Conservation (phyloP, 2,329 filamentous ascomycete species). For the Venturia aucupariae region DNA sequence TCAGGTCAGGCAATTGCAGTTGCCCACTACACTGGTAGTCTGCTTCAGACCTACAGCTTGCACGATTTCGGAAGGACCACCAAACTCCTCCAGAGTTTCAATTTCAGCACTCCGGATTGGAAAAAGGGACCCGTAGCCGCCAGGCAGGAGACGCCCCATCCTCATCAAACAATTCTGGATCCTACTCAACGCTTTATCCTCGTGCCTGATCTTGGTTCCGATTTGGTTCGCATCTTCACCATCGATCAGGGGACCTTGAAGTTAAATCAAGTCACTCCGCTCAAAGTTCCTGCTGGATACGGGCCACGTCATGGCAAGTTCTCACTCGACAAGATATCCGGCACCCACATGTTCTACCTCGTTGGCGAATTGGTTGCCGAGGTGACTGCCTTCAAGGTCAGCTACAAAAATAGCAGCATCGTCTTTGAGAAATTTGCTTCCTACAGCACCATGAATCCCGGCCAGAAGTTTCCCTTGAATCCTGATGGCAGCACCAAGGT, state of each 20-base stretch:
- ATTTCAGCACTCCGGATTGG: slow-evolving; percentile 26
- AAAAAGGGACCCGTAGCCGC: slow-evolving; percentile 28
- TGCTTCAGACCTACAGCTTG: slow-evolving; percentile 2
- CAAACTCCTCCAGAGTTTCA: slow-evolving; percentile 31
- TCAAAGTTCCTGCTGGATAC: slow-evolving; percentile 18
- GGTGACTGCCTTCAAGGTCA: slow-evolving; percentile 5
- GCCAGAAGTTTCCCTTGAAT: neutral
- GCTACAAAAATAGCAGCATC: slow-evolving; percentile 26
- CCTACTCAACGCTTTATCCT: slow-evolving; percentile 30
- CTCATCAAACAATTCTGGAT: slow-evolving; percentile 29
- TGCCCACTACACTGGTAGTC: neutral
- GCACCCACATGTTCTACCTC: slow-evolving; percentile 14
- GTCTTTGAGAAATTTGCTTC: slow-evolving; percentile 35
- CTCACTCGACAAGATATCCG: slow-evolving; percentile 25
- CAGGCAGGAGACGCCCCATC: slow-evolving; percentile 26
- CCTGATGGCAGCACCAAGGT: neutral
- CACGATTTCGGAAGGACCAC: neutral
- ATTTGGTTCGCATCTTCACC: slow-evolving; percentile 37
- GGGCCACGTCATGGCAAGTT: slow-evolving; percentile 30
- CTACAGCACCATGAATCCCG: neutral
- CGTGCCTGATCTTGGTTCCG: slow-evolving; percentile 29
- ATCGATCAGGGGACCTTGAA: slow-evolving; percentile 36
- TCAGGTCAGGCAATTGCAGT: slow-evolving; percentile 7
- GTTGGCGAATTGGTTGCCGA: neutral
- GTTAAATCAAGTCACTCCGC: slow-evolving; percentile 8